Percentiles rank a stretch among this genome's conserved stretches.
phyloP scores from a whole-genome alignment of 257 asterid genomes.

The Avicennia marina region DNA sequence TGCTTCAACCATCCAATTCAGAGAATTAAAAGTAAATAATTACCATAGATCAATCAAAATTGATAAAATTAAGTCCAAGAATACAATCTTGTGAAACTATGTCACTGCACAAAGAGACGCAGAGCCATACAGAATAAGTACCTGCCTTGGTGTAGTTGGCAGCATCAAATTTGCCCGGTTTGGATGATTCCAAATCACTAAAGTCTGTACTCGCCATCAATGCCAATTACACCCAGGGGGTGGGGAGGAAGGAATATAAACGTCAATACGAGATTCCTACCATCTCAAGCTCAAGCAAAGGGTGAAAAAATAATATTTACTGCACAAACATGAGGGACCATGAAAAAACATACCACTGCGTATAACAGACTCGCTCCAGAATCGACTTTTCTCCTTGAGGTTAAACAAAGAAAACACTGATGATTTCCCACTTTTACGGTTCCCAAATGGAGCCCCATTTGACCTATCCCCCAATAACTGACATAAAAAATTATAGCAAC shows the following conservation, averaged over 20 bases:
- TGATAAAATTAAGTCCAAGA: conserved; percentile 1
- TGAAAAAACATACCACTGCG: conserved; percentile 52
- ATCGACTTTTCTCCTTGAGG: conserved; percentile 85
- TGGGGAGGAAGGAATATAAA: not conserved
- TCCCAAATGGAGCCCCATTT: conserved; percentile 53
- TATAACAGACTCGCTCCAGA: conserved; percentile 94
- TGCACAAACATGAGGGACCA: conserved; percentile 1
- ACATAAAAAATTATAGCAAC: conserved; percentile 11
- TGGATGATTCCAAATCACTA: conserved; percentile 74
- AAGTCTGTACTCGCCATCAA: conserved; percentile 42
- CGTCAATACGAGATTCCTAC: not conserved
- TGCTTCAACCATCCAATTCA: not conserved
- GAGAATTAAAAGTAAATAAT: not conserved
- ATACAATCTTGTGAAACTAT: conserved; percentile 5
- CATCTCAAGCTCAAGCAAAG: conserved; percentile 4
- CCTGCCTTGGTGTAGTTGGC: conserved; percentile 98
- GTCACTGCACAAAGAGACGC: conserved; percentile 17
- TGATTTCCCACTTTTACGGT: conserved; percentile 52
- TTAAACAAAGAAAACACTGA: conserved; percentile 90
- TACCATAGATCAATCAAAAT: conserved; percentile 5
- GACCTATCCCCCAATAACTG: conserved; percentile 58
- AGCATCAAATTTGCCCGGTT: conserved; percentile 46
- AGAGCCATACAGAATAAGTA: conserved; percentile 42
- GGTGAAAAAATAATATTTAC: not conserved
- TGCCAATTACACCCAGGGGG: conserved; percentile 14